Conservation (phyloP, 1,284 basidiomycete species). For the Mycosarcoma mackinlayi region DNA sequence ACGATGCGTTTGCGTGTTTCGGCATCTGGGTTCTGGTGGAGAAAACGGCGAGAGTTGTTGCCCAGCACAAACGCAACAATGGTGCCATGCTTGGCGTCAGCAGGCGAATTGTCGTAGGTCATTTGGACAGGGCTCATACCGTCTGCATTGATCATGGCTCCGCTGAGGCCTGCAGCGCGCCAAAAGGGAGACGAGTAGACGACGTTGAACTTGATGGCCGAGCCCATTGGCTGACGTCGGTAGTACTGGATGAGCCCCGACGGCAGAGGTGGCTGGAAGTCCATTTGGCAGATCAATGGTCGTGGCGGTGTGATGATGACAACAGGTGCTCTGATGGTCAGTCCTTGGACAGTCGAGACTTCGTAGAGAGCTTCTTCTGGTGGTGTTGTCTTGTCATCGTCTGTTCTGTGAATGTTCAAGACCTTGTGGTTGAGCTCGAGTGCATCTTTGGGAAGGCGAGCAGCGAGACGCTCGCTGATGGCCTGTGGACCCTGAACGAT, state of each 20-base stretch:
- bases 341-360: conserved; percentile 24
- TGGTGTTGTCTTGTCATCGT: background rate
- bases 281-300: conserved; percentile 36
- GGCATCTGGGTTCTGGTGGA: conserved; percentile 24
- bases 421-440: conserved; percentile 25
- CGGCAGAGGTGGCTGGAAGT: conserved; percentile 44
- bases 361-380: conserved; percentile 9
- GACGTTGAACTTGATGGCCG: conserved; percentile 46
- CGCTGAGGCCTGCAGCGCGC: conserved; percentile 34
- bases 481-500: conserved; percentile 37
- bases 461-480: conserved; percentile 37
- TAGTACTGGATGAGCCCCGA: conserved; percentile 41
- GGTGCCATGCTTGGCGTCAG: conserved; percentile 22
- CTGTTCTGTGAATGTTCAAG: conserved; percentile 9
- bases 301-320: conserved; percentile 39
- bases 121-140: conserved; percentile 33
- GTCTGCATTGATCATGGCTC: conserved; percentile 45
- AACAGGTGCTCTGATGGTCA: conserved; percentile 21
- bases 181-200: conserved; percentile 46
- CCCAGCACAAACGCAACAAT: conserved; percentile 44
- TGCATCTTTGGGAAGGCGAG: conserved; percentile 14
- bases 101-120: conserved; percentile 50
- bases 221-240: conserved; percentile 50
- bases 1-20: conserved; percentile 20
- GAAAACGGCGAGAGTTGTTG: conserved; percentile 42